Conservation (phyloP, 148 eudicot genomes). For the Dysphania ambrosioides region DNA sequence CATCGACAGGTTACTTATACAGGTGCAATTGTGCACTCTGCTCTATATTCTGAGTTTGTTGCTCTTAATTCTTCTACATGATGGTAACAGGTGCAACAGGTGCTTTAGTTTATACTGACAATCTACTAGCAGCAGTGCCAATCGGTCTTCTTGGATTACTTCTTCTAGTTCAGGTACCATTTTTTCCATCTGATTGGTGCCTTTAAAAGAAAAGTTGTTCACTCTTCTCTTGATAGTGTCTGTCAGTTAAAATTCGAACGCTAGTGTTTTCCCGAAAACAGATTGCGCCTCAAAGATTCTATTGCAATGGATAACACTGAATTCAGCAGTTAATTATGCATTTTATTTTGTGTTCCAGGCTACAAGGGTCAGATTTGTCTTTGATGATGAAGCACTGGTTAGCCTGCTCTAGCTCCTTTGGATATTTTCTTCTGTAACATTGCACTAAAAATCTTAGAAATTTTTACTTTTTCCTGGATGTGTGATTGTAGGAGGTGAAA, state of each 20-base stretch:
- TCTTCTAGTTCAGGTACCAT: constrained; percentile 71
- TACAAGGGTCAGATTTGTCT: constrained; percentile 95
- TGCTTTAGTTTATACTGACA: constrained; percentile 60
- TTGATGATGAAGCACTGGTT: constrained; percentile 92
- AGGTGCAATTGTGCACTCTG: not conserved
- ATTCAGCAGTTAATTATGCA: constrained; percentile 2
- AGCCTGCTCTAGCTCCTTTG: constrained; percentile 33
- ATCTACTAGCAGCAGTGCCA: constrained; percentile 76
- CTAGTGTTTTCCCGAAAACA: not conserved
- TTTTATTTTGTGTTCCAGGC: constrained; percentile 49
- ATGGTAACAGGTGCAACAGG: constrained; percentile 59
- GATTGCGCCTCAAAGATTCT: too few relatives aligned
- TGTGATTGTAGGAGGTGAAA: constrained; percentile 72
- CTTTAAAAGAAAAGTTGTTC: not conserved
- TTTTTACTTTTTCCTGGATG: too few relatives aligned
- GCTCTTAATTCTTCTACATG: constrained; percentile 3
- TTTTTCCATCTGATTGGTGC: not conserved
- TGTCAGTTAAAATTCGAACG: not conserved
- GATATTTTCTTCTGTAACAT: not conserved
- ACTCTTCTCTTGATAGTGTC: not conserved
- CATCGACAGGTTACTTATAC: not conserved
- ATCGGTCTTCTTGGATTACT: constrained; percentile 91
- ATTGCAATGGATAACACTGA: not conserved
- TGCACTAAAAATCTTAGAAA: too few relatives aligned
- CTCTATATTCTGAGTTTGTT: constrained; percentile 1